Percentiles rank a stretch among this genome's conserved stretches.
Conservation (phyloP, 768 basidiomycete species). For the Botryobasidium botryosum region DNA sequence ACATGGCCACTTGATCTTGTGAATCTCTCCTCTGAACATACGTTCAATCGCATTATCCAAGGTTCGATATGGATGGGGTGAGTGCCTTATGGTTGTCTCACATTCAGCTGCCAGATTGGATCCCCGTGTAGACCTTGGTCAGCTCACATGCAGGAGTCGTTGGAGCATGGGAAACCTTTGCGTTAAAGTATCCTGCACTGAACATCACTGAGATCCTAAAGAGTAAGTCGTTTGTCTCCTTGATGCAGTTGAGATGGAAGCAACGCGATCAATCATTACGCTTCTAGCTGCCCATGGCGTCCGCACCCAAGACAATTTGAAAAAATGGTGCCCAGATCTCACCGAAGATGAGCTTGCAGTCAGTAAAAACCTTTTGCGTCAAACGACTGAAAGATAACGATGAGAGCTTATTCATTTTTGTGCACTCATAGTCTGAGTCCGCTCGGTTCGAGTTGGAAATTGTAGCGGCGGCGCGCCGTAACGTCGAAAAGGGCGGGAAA, state of each 20-base stretch:
- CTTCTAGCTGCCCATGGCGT: slow-evolving; percentile 48
- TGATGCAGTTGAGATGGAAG: not conserved
- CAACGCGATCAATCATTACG: not conserved
- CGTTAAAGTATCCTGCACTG: slow-evolving; percentile 30
- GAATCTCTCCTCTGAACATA: too few relatives aligned
- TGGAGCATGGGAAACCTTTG: slow-evolving; percentile 59
- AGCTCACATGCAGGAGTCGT: slow-evolving; percentile 77
- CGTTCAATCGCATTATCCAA: not conserved
- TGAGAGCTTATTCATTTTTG: not conserved
- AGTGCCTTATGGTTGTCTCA: not conserved
- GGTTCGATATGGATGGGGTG: slow-evolving; percentile 10
- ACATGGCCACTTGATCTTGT: too few relatives aligned
- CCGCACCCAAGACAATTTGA: slow-evolving; percentile 56
- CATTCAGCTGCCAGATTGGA: too few relatives aligned
- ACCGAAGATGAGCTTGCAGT: slow-evolving; percentile 27
- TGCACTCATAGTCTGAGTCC: slow-evolving; percentile 40
- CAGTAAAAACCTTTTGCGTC: not conserved
- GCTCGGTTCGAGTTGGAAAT: slow-evolving; percentile 67
- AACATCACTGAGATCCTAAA: slow-evolving; percentile 18
- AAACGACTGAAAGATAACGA: not conserved
- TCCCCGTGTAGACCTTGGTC: slow-evolving; percentile 42
- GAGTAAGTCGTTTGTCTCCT: slow-evolving; percentile 13
- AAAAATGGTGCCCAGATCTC: slow-evolving; percentile 48
- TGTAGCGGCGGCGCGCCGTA: slow-evolving; percentile 37
- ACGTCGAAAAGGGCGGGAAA: too few relatives aligned